These are phyloP conservation scores for Aethionema arabicum DNA, from an alignment of 345 rosid species.

Conservation along the genomic window DNA sequence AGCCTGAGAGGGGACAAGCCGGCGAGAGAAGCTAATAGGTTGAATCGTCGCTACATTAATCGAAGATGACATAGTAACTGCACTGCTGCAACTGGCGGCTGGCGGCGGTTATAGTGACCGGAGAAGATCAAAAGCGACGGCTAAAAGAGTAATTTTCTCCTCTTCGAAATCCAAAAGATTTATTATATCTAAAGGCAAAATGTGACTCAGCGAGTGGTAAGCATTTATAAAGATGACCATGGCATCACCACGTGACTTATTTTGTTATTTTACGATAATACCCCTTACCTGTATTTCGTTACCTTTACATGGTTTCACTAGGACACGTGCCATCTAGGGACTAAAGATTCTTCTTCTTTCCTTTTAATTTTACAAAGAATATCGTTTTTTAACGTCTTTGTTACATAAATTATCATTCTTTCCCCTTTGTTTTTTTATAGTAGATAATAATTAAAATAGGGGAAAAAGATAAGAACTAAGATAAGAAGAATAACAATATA, in stretches of 20 bases:
- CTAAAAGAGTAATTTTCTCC: slow-evolving; percentile 20
- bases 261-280: not conserved
- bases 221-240: slow-evolving; percentile 27
- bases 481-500: too few relatives aligned
- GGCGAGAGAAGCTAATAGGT: slow-evolving; percentile 32
- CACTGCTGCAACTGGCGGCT: not conserved
- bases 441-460: too few relatives aligned
- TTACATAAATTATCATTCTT: too few relatives aligned
- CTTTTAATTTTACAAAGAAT: too few relatives aligned
- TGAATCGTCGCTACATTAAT: slow-evolving; percentile 39
- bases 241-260: slow-evolving; percentile 19
- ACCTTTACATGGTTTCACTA: too few relatives aligned
- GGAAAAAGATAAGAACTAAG: too few relatives aligned
- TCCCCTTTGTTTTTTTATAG: too few relatives aligned
- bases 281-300: slow-evolving; percentile 29
- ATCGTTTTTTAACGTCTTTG: too few relatives aligned
- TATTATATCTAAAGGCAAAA: not conserved
- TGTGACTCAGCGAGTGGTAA: not conserved
- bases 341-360: too few relatives aligned
- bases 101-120: slow-evolving; percentile 18
- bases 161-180: not conserved
- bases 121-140: slow-evolving; percentile 29
- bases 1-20: slow-evolving; percentile 21
- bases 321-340: too few relatives aligned
- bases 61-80: slow-evolving; percentile 22